Conservation (phyloP, 2,329 filamentous ascomycete species). For the Simplicillium sp. region DNA sequence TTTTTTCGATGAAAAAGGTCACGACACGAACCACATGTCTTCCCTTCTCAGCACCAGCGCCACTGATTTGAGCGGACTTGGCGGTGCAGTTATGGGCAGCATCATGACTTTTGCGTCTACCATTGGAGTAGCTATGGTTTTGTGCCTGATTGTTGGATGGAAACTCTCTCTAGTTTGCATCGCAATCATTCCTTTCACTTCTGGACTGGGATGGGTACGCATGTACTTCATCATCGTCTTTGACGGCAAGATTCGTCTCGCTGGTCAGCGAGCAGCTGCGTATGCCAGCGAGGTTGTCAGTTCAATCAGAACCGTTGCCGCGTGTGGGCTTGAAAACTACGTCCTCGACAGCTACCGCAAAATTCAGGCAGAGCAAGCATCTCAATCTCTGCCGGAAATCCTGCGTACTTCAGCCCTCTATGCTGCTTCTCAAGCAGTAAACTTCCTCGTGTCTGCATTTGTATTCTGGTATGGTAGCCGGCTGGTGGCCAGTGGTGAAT, state of each 20-base stretch:
- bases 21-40: slow-evolving; percentile 21
- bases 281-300: slow-evolving; percentile 35
- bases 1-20: slow-evolving; percentile 23
- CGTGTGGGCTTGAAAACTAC: slow-evolving; percentile 24
- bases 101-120: slow-evolving; percentile 28
- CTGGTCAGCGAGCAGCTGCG: slow-evolving; percentile 15
- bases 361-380: slow-evolving; percentile 15
- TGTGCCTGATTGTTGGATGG: slow-evolving; percentile 21
- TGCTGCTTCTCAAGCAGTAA: slow-evolving; percentile 24
- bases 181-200: no score
- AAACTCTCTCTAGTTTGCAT: slow-evolving; percentile 33
- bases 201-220: no score
- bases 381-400: slow-evolving; percentile 17
- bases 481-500: slow-evolving; percentile 28
- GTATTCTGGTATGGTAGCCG: slow-evolving; percentile 32
- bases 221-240: no score
- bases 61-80: slow-evolving; percentile 33
- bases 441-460: slow-evolving; percentile 28
- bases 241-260: no score
- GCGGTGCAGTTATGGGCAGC: slow-evolving; percentile 28
- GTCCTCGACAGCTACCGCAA: slow-evolving; percentile 21
- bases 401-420: slow-evolving; percentile 24
- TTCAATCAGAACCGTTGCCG: slow-evolving; percentile 33
- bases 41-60: slow-evolving; percentile 19
- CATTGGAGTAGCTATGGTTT: slow-evolving; percentile 22